Evolutionary conservation across 2,329 filamentous ascomycete species (phyloP), one percentile per base, ranked within the genome.

Genomic region (Venturia asperata): DNA sequence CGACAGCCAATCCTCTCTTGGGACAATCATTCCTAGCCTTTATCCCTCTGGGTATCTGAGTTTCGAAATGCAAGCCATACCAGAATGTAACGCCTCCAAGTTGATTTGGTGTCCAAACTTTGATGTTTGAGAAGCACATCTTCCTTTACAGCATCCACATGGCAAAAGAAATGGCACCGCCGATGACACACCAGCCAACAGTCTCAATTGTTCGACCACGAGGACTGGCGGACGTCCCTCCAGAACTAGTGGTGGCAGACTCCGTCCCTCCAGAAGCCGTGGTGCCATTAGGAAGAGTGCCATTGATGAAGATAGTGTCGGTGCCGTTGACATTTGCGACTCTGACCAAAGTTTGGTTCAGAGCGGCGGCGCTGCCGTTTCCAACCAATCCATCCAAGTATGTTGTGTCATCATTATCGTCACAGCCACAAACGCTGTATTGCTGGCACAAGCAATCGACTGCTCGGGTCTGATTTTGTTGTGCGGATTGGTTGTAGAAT

Each of bases 281-380:
- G 0, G 79, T 81, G 2, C 75, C 79, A 69, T 89, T 88, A 39
- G 86, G 83, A 3, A 93, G 77, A 0, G 87, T 89, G n/a, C 90
- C 90, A 73, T 92, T 91, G 72, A 93, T 77, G 39, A 90, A 78
- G 45, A 94, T 82, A 1, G 84, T 87, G 4, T 72, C 72, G 1
- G 82, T 87, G 62, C 85, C 85, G 65, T 90, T 87, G 67, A 88
- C 81, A 64, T 80, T 76, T 2, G 82, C 83, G 0, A 92, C 82
- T 15, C 79, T 82, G 65, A 90, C 81, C 1, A 91, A 69, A 0
- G 79, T 80, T 70, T 84, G 80, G 77, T 91, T 87, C 63, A 89
- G 77, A 2, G 72, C 76, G 3, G 72, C 72, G 69, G 86, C 86
- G 68, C 80, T 85, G 43, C 79, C 80, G 42, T 81, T 79, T 5